phyloP scores from a whole-genome alignment of 2,329 filamentous ascomycete species.

The Proliferodiscus dingleyae region DNA sequence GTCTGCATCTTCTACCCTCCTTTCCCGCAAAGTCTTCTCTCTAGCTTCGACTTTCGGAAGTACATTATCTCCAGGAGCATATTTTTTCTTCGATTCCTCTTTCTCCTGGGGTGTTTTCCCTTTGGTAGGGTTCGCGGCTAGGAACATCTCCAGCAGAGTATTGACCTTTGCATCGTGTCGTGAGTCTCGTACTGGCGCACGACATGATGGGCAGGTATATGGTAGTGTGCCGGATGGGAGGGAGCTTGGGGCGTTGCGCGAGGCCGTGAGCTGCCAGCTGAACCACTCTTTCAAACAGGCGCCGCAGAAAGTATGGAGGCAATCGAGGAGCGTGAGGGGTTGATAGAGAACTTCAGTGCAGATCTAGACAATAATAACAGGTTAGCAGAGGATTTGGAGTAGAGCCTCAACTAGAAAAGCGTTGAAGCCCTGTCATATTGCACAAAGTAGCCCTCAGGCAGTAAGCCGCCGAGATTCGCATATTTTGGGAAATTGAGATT shows the following conservation, averaged over 20 bases:
- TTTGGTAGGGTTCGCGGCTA: conserved; percentile 73
- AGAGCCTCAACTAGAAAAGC: too few relatives aligned
- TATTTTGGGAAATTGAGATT: neutral
- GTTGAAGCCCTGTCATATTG: conserved; percentile 10
- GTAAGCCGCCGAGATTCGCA: too few relatives aligned
- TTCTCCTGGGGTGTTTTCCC: conserved; percentile 68
- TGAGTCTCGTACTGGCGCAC: conserved; percentile 78
- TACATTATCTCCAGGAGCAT: conserved; percentile 77
- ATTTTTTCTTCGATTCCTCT: conserved; percentile 68
- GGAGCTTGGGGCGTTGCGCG: conserved; percentile 23
- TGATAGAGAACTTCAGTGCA: conserved; percentile 94
- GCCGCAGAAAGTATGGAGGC: conserved; percentile 93
- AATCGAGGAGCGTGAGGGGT: conserved; percentile 86
- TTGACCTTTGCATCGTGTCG: conserved; percentile 87
- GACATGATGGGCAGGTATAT: conserved; percentile 92
- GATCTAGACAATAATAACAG: conserved; percentile 55
- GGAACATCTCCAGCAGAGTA: conserved; percentile 83
- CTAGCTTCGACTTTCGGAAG: conserved; percentile 56
- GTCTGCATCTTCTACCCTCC: conserved; percentile 42
- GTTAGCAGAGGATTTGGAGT: conserved; percentile 16
- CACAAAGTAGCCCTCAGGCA: too few relatives aligned
- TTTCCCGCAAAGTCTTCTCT: conserved; percentile 49
- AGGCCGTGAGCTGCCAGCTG: conserved; percentile 53
- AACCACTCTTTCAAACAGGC: conserved; percentile 98
- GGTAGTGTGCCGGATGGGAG: conserved; percentile 29